These are phyloP conservation scores for Athelia sp. DNA, from an alignment of 1,284 basidiomycete genomes.

Conservation along the genomic window DNA sequence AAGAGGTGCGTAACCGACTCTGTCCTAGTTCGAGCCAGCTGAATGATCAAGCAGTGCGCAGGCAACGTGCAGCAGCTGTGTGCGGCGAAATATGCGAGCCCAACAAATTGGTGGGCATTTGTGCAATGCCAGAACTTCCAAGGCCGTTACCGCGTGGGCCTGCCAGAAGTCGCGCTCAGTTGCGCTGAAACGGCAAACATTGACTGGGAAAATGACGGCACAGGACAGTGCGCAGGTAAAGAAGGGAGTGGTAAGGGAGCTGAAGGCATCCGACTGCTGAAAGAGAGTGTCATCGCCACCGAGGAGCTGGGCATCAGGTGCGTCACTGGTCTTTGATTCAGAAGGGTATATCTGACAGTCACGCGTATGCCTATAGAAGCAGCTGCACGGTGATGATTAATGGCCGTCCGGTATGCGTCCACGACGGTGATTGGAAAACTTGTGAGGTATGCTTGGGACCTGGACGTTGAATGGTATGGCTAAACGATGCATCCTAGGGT, in stretches of 20 bases:
- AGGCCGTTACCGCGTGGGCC: constrained; percentile 61
- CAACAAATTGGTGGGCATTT: constrained; percentile 67
- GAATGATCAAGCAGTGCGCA: too few relatives aligned
- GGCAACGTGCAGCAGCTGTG: constrained; percentile 87
- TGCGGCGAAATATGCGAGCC: constrained; percentile 50
- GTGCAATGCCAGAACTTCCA: constrained; percentile 74
- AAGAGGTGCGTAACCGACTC: constrained; percentile 37
- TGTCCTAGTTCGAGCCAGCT: too few relatives aligned
- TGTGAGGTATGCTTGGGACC: constrained; percentile 65
- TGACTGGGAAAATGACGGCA: constrained; percentile 62
- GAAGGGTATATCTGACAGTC: constrained; percentile 6
- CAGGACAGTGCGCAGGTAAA: constrained; percentile 52
- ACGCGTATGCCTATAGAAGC: constrained; percentile 41
- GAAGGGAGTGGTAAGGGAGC: constrained; percentile 51
- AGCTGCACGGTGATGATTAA: constrained; percentile 84
- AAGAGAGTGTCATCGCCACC: constrained; percentile 50
- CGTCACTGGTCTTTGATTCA: constrained; percentile 11
- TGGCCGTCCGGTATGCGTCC: constrained; percentile 64
- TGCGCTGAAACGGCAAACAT: constrained; percentile 63
- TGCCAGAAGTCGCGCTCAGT: constrained; percentile 54
- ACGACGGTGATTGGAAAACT: constrained; percentile 75
- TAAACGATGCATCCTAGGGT: constrained; percentile 43
- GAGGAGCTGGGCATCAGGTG: constrained; percentile 54
- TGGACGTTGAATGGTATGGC: not conserved
- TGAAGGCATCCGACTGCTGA: constrained; percentile 60